These are phyloP conservation scores for Melampsora occidentalis DNA, from an alignment of 1,284 basidiomycete species.

Conservation along the genomic window DNA sequence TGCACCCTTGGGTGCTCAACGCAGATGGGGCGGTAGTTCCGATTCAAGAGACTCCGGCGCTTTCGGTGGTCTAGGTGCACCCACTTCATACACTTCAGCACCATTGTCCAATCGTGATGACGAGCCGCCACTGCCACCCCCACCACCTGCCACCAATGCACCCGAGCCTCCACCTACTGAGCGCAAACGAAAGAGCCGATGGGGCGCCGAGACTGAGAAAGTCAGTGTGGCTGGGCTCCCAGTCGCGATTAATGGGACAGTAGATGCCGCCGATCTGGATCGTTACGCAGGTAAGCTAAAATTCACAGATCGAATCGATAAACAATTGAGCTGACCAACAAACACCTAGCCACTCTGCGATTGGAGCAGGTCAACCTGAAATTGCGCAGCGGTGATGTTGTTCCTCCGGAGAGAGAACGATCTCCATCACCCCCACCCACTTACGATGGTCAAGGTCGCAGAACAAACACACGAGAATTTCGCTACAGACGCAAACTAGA, in stretches of 20 bases:
- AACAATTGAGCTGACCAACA: background rate
- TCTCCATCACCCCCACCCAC: conserved; percentile 95
- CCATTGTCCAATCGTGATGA: conserved; percentile 37
- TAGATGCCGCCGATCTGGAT: conserved; percentile 86
- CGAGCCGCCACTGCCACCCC: conserved; percentile 26
- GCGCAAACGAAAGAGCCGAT: conserved; percentile 81
- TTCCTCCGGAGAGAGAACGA: conserved; percentile 90
- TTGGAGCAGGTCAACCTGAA: conserved; percentile 97
- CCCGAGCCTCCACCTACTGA: conserved; percentile 37
- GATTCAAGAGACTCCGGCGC: conserved; percentile 40
- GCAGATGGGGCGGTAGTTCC: conserved; percentile 34
- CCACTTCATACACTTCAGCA: conserved; percentile 39
- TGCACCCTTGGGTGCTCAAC: conserved; percentile 39
- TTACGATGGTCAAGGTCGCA: conserved; percentile 92
- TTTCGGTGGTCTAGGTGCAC: conserved; percentile 42
- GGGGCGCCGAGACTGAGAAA: conserved; percentile 78
- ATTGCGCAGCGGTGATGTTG: conserved; percentile 84
- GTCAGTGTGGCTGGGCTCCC: conserved; percentile 68
- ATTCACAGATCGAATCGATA: background rate
- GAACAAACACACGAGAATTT: conserved; percentile 96
- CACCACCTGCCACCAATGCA: conserved; percentile 17
- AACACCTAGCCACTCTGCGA: conserved; percentile 74
- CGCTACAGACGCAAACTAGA: conserved; percentile 97
- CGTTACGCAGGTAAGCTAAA: conserved; percentile 62
- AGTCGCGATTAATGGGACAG: conserved; percentile 78